These are phyloP conservation scores for Dryadomyces sulphureus DNA, from an alignment of 2,329 filamentous ascomycete species.

Conservation along the genomic window DNA sequence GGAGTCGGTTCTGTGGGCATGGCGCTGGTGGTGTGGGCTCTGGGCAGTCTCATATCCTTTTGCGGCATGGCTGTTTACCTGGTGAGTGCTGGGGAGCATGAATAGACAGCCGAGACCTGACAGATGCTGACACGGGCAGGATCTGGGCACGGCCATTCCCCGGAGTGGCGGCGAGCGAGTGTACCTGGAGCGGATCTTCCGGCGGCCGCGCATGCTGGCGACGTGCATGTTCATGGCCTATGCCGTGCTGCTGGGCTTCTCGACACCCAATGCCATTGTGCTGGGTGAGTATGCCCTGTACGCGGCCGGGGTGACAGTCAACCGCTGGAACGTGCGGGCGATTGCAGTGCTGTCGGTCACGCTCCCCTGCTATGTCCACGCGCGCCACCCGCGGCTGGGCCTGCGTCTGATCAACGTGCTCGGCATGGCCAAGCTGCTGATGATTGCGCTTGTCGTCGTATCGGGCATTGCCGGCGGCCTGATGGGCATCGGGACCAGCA, in stretches of 20 bases:
- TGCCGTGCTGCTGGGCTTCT: constrained; percentile 33
- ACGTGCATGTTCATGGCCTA: constrained; percentile 39
- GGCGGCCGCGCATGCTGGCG: constrained; percentile 32
- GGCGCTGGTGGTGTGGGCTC: constrained; percentile 36
- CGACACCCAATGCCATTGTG: constrained; percentile 35
- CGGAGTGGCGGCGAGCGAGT: constrained; percentile 34
- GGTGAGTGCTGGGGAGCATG: constrained; percentile 2
- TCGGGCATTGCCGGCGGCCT: constrained; percentile 23
- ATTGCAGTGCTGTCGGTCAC: constrained; percentile 32
- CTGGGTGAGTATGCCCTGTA: constrained; percentile 36
- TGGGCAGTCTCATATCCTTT: constrained; percentile 29
- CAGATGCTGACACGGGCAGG: constrained; percentile 10
- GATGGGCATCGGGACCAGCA: constrained; percentile 15
- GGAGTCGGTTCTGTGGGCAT: constrained; percentile 40
- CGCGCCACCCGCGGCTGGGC: constrained; percentile 28
- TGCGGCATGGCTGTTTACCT: constrained; percentile 30
- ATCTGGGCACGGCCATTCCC: constrained; percentile 29
- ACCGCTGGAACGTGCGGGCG: constrained; percentile 32
- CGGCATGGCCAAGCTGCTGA: constrained; percentile 32
- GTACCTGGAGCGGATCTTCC: constrained; percentile 38
- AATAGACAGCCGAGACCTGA: neutral
- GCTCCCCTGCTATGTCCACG: constrained; percentile 29
- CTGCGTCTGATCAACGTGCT: constrained; percentile 32
- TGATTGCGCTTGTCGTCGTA: constrained; percentile 29
- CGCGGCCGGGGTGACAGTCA: constrained; percentile 23